Evolutionary conservation across 495 filamentous ascomycete species (phyloP).

Genomic region (Sordaria brevicollis): DNA sequence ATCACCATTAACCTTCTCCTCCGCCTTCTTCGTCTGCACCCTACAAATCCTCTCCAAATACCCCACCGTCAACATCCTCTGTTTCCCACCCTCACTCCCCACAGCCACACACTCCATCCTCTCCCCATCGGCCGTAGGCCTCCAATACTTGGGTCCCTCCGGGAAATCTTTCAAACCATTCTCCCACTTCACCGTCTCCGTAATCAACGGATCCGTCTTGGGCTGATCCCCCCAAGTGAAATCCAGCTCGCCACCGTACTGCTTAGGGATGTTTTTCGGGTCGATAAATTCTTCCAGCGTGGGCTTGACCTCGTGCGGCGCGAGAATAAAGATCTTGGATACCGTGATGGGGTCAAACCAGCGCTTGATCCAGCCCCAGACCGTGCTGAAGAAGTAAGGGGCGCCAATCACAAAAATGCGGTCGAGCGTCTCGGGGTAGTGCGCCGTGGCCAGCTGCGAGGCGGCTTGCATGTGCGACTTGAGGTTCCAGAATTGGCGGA

Average conservation of each 20-base stretch:
- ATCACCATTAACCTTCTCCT: neutral
- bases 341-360: conserved; percentile 94
- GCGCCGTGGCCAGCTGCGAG: conserved; percentile 72
- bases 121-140: conserved; percentile 26
- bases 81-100: conserved; percentile 25
- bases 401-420: conserved; percentile 85
- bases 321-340: conserved; percentile 86
- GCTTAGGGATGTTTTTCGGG: conserved; percentile 65
- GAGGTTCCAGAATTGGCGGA: conserved; percentile 91
- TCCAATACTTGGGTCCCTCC: conserved; percentile 39
- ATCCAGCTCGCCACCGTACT: conserved; percentile 75
- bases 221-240: conserved; percentile 69
- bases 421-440: conserved; percentile 87
- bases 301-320: conserved; percentile 53
- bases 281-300: conserved; percentile 75
- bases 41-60: conserved; percentile 23
- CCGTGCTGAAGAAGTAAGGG: conserved; percentile 82
- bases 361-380: conserved; percentile 91
- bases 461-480: conserved; percentile 88
- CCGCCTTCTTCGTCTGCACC: conserved; percentile 16
- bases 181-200: conserved; percentile 39
- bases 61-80: conserved; percentile 32
- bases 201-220: conserved; percentile 51
- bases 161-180: conserved; percentile 36
- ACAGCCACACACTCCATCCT: conserved; percentile 35